Base-by-base conservation (phyloP, 2,329 filamentous ascomycete species). In the Xylariaceae sp. region DNA sequence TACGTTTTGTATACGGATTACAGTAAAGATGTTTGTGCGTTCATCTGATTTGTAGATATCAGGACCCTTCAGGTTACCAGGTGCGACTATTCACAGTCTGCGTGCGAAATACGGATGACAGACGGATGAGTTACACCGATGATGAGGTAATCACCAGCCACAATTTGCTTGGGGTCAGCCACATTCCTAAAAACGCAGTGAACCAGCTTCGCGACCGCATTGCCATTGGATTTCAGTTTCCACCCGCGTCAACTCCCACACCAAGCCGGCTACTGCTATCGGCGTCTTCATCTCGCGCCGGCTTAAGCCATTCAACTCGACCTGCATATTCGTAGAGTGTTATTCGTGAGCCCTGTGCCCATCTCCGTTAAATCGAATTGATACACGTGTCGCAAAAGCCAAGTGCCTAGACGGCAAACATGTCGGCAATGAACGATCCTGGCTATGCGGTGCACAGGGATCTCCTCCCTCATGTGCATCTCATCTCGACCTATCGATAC, bases 401-500 rank as follows among this genome's bases (percentile, higher is more conserved):
- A 57, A 49, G 34, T 53, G 15, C 30, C 23, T 39, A 56, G 44
- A 57, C 53, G 18, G 17, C 54, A 66, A 30, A 58, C 51, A 72
- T 71, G 70, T 66, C 70, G 44, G 56, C 65, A 56, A 73, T 78
- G 71, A 70, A 71, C 55, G 77, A 82, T 68, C 79, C 79, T 44
- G 79, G 77, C 64, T 72, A 74, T 62, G 78, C 77, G 57, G 75
- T 82, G 62, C 71, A 75, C 62, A 70, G 71, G 56, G 75, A 76
- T 55, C 71, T 79, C 90, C 84, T 95, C 71, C 88, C 87, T 56
- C 93, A 97, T 77, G 85, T 97, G 68, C 93, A 97, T 74, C 85
- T 97, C 63, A 80, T 97, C 64, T 97, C 92, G 53, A 88, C 87
- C 47, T 89, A 88, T 73, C 84, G 88, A 69, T 97, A 92, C 74